Evolutionary conservation across 1,139 yeast species (phyloP).

Genomic region (Hemisphaericaspora xylofermentans): DNA sequence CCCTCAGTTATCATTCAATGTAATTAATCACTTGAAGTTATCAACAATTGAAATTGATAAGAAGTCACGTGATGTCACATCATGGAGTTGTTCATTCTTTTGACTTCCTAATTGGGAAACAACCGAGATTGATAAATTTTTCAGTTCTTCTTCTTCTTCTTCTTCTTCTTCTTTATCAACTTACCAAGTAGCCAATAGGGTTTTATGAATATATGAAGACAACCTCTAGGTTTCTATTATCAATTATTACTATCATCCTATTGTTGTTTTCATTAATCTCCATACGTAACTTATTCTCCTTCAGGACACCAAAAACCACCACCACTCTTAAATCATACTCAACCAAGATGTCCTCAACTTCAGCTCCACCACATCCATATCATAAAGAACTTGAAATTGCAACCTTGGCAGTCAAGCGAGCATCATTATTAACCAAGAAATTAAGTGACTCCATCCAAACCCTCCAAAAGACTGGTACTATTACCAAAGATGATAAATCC

Average conservation of each 20-base stretch:
- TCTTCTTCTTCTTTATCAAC: not conserved
- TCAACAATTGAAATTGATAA: too few relatives aligned
- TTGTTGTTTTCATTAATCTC: not conserved
- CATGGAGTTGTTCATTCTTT: not conserved
- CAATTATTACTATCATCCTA: not conserved
- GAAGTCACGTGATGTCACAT: constrained; percentile 1
- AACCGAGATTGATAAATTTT: not conserved
- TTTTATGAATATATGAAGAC: too few relatives aligned
- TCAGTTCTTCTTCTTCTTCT: not conserved
- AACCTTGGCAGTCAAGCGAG: constrained; percentile 85
- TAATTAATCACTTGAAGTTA: too few relatives aligned
- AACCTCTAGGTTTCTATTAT: not conserved
- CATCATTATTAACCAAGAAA: constrained; percentile 71
- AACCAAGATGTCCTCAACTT: constrained; percentile 12
- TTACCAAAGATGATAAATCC: constrained; percentile 82
- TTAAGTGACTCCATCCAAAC: constrained; percentile 68
- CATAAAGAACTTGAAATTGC: constrained; percentile 71
- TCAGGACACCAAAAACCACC: not conserved
- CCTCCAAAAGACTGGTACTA: constrained; percentile 56
- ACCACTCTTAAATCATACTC: not conserved
- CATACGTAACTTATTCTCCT: not conserved
- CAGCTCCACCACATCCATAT: constrained; percentile 26
- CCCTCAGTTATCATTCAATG: too few relatives aligned
- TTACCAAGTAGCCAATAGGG: too few relatives aligned
- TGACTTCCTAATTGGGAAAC: constrained; percentile 1